These are phyloP conservation scores for Suillus fuscotomentosus DNA, from an alignment of 768 basidiomycete species.

Conservation along the genomic window DNA sequence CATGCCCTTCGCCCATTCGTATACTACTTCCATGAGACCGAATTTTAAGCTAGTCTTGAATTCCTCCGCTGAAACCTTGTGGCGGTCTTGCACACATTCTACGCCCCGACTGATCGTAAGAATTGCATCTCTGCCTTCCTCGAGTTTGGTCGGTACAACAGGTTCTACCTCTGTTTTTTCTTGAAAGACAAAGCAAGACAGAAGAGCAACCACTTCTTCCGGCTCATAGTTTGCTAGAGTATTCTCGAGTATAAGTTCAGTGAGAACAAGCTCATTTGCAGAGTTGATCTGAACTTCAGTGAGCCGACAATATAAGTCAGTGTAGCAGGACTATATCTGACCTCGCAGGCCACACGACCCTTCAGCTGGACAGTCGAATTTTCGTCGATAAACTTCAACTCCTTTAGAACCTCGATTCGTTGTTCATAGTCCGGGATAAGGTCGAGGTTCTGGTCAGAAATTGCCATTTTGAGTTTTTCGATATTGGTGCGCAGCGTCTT, in stretches of 20 bases:
- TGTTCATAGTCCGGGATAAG: conserved; percentile 97
- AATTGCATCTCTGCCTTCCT: conserved; percentile 79
- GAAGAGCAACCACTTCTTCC: conserved; percentile 92
- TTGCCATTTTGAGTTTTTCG: conserved; percentile 71
- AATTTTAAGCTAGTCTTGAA: conserved; percentile 82
- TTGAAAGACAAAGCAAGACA: conserved; percentile 97
- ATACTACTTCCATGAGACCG: conserved; percentile 93
- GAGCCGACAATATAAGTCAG: conserved; percentile 5
- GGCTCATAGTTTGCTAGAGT: conserved; percentile 88
- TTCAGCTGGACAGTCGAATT: conserved; percentile 95
- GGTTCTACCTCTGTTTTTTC: conserved; percentile 96
- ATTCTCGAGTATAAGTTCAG: conserved; percentile 96
- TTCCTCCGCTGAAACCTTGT: conserved; percentile 77
- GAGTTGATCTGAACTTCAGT: conserved; percentile 82
- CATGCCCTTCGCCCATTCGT: conserved; percentile 99
- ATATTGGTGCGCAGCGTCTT: conserved; percentile 75
- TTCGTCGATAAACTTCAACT: conserved; percentile 91
- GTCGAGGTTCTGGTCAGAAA: conserved; percentile 97
- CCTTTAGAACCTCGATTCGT: conserved; percentile 85
- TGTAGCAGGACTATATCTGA: conserved; percentile 27
- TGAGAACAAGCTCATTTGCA: conserved; percentile 93
- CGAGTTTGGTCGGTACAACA: conserved; percentile 71
- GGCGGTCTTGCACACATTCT: conserved; percentile 71
- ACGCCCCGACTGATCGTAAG: conserved; percentile 76
- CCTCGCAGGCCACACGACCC: conserved; percentile 98